Conservation (phyloP, 768 basidiomycete species). For the Pisolithus orientalis region DNA sequence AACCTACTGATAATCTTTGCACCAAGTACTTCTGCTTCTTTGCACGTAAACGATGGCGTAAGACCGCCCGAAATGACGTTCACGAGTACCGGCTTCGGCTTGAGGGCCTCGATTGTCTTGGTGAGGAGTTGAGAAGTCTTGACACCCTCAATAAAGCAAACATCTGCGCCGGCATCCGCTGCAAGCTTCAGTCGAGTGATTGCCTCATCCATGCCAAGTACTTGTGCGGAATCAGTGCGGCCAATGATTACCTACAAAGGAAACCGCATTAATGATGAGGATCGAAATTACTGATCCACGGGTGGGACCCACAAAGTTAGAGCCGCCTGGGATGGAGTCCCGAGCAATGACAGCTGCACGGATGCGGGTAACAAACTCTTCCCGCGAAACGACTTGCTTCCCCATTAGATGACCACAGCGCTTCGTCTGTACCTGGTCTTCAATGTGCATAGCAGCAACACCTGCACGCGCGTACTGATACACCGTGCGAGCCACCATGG, state of each 20-base stretch:
- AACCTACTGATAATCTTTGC: slow-evolving; percentile 73
- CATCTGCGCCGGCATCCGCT: slow-evolving; percentile 68
- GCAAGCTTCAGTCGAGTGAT: slow-evolving; percentile 60
- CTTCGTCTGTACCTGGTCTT: slow-evolving; percentile 80
- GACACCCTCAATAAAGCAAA: slow-evolving; percentile 79
- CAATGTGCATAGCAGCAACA: slow-evolving; percentile 71
- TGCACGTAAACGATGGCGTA: slow-evolving; percentile 65
- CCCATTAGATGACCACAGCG: slow-evolving; percentile 74
- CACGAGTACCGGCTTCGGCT: slow-evolving; percentile 72
- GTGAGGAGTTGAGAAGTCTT: slow-evolving; percentile 59
- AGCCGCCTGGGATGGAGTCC: slow-evolving; percentile 66
- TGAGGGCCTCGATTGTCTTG: slow-evolving; percentile 57
- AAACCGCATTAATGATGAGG: neutral
- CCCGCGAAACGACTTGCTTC: slow-evolving; percentile 75
- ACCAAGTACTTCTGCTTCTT: slow-evolving; percentile 63
- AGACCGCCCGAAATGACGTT: slow-evolving; percentile 77
- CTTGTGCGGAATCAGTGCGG: slow-evolving; percentile 73
- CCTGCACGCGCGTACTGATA: slow-evolving; percentile 64
- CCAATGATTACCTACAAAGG: slow-evolving; percentile 56
- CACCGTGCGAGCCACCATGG: slow-evolving; percentile 71
- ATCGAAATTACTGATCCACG: neutral
- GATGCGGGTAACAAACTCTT: slow-evolving; percentile 69
- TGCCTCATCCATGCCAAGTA: slow-evolving; percentile 75
- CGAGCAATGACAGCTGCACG: slow-evolving; percentile 74
- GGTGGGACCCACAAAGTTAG: slow-evolving; percentile 55